Percentiles rank a stretch among this genome's conserved stretches.
phyloP scores from a whole-genome alignment of 441 rosid species.

The Corymbia calophylla region DNA sequence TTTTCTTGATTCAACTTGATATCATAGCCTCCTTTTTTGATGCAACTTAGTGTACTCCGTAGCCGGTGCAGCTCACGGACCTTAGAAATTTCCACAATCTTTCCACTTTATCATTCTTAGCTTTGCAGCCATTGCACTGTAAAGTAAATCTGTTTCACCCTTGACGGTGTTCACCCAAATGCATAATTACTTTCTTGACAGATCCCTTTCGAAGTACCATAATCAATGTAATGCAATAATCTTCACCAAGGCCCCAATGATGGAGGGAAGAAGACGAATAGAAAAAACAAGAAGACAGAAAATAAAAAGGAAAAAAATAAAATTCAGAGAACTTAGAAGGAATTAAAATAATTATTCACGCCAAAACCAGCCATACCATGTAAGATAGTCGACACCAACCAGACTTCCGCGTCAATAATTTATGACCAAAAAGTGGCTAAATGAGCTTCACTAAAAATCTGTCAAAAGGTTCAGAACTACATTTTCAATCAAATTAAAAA shows the following conservation, averaged over 20 bases:
- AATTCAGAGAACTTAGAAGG: not conserved
- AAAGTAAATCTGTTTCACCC: too few relatives aligned
- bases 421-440: fast-evolving
- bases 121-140: too few relatives aligned
- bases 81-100: too few relatives aligned
- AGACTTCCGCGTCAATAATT: fast-evolving
- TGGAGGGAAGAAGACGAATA: not conserved
- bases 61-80: too few relatives aligned
- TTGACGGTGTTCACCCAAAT: too few relatives aligned
- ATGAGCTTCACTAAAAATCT: not conserved
- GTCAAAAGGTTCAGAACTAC: not conserved
- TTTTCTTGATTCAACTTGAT: too few relatives aligned
- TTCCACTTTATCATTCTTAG: too few relatives aligned
- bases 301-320: not conserved
- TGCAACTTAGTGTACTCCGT: too few relatives aligned
- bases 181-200: too few relatives aligned
- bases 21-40: too few relatives aligned
- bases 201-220: not conserved
- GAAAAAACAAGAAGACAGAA: not conserved
- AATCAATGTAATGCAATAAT: not conserved
- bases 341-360: fast-evolving
- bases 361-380: fast-evolving
- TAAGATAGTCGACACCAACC: not conserved
- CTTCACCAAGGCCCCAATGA: not conserved
- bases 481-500: not conserved